Conservation (phyloP, 106 monocot species). For the Platanthera guangdongensis region DNA sequence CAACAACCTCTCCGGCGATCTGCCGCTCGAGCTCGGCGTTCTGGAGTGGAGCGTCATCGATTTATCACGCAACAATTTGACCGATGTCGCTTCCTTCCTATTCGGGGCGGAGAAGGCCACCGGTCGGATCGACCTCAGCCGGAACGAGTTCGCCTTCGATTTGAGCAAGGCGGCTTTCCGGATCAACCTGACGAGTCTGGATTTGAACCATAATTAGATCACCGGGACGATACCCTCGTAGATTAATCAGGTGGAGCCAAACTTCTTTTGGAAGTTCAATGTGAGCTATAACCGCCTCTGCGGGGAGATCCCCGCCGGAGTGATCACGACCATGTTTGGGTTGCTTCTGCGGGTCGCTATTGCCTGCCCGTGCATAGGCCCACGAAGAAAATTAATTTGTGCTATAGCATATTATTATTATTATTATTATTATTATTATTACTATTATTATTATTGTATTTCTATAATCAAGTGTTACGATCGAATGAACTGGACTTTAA, state of each 20-base stretch:
- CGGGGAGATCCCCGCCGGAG: slow-evolving; percentile 35
- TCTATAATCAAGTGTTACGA: too few species aligned
- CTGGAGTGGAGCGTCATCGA: not conserved
- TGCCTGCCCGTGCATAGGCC: slow-evolving; percentile 11
- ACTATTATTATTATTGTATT: too few species aligned
- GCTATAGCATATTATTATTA: too few species aligned
- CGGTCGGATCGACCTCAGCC: slow-evolving; percentile 21
- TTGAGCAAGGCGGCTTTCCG: slow-evolving; percentile 31
- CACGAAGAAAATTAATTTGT: not conserved
- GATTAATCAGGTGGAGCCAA: slow-evolving; percentile 9
- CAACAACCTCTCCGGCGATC: slow-evolving; percentile 37
- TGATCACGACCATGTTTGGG: slow-evolving; percentile 13
- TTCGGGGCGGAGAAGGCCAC: slow-evolving; percentile 8
- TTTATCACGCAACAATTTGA: too few species aligned
- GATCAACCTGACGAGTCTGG: slow-evolving; percentile 9
- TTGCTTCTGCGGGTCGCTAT: slow-evolving; percentile 50
- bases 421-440: too few species aligned
- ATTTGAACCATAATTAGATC: slow-evolving; percentile 16
- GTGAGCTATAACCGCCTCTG: slow-evolving; percentile 57
- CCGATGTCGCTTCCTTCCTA: too few species aligned
- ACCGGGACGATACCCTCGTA: slow-evolving; percentile 10
- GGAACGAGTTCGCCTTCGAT: slow-evolving; percentile 46
- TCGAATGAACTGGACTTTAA: too few species aligned
- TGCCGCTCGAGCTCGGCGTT: slow-evolving; percentile 21
- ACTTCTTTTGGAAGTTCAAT: slow-evolving; percentile 15